Conservation (phyloP, 1,284 basidiomycete species). For the Cryptococcus sp. region DNA sequence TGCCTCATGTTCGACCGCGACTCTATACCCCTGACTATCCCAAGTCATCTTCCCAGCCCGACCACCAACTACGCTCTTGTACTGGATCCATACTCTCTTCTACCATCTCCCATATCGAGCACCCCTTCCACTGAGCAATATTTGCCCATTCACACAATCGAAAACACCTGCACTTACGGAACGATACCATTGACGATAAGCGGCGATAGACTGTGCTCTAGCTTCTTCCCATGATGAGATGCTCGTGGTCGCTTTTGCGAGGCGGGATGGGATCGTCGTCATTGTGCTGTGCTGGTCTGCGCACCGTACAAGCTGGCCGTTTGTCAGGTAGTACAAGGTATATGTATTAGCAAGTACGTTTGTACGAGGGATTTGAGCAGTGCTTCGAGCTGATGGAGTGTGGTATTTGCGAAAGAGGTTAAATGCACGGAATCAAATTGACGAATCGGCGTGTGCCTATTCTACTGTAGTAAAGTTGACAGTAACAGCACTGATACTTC, state of each 20-base stretch:
- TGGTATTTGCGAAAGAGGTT: background rate
- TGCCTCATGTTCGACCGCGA: too few relatives aligned
- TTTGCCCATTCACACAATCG: background rate
- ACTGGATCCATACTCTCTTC: too few relatives aligned
- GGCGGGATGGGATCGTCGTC: conserved; percentile 87
- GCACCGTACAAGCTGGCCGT: background rate
- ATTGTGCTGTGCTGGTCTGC: conserved; percentile 50
- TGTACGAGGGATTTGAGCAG: background rate
- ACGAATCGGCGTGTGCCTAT: conserved; percentile 13
- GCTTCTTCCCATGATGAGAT: conserved; percentile 69
- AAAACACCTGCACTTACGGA: conserved; percentile 61
- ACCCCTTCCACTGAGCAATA: too few relatives aligned
- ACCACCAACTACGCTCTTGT: too few relatives aligned
- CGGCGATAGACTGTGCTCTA: conserved; percentile 67
- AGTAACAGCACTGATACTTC: background rate
- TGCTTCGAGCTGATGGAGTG: background rate
- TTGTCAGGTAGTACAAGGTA: background rate
- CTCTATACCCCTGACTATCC: too few relatives aligned
- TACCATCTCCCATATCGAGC: too few relatives aligned
- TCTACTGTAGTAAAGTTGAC: background rate
- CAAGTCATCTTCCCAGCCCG: too few relatives aligned
- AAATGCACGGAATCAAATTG: conserved; percentile 16
- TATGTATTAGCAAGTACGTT: background rate
- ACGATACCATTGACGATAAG: conserved; percentile 93
- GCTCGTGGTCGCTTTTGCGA: conserved; percentile 69